Evolutionary conservation across 352 stramenopile genomes (phyloP), one percentile per base, ranked within the genome.

Genomic region (Pythium volutum): DNA sequence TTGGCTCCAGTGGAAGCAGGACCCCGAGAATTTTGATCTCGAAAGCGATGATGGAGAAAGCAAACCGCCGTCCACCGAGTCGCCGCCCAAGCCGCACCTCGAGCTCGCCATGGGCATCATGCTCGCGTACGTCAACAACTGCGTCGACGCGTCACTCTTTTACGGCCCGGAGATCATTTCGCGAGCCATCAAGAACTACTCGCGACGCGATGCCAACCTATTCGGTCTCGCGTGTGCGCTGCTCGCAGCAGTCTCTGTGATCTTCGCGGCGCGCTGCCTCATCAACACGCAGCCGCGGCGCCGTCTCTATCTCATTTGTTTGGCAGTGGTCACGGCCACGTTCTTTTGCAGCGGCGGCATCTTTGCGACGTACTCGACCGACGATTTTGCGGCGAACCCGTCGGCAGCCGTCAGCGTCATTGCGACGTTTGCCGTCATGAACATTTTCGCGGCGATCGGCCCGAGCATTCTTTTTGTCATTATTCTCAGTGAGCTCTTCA

Each of bases 41-140:
- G 78, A 88, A 39, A 66, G 62, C 41, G 49, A 68, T 48, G 49
- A 64, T 26, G 43, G 14, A 10, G 42, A 48, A 10, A 41, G 59
- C 10, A 49, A 53, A 27, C 42, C 60, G 16, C 16, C 22, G 2
- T 15, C n/a, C 12, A 58, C 48, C 29, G 58, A 68, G 25, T 47
- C 56, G 4, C 45, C 26, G 47, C 56, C 66, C 22, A 74, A 64
- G 14, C 76, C 79, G 29, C 73, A 73, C 14, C 64, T 88, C n/a
- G 81, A 92, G 53, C 81, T 95, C 12, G 47, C 74, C 41, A 84
- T 93, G 22, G 86, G 86, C 20, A 80, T 95, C 16, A 43, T 93
- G 49, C 70, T 93, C 14, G 86, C 86, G 2, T 93, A 91, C 64
- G 84, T 91, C 33, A 93, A 95, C 70, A 95, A 95, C 66, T 95